These are phyloP conservation scores for Botrytis byssoidea DNA, from an alignment of 2,329 filamentous ascomycete genomes.

Conservation along the genomic window DNA sequence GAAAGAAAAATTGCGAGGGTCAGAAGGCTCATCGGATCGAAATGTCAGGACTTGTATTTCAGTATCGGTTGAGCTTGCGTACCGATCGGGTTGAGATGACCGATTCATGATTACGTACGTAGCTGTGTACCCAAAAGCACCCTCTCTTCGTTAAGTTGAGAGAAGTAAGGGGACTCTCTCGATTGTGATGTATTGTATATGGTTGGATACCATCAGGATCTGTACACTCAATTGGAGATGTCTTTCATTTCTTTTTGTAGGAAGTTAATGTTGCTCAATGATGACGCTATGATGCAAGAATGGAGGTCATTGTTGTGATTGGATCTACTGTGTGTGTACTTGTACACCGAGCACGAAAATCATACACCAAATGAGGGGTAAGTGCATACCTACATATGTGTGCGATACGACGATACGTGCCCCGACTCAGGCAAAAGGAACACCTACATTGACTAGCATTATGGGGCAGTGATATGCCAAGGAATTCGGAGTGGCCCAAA, in stretches of 20 bases:
- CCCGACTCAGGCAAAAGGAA: neutral
- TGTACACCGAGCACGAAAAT: neutral
- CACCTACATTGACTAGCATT: neutral
- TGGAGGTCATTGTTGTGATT: neutral
- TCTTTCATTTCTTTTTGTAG: neutral
- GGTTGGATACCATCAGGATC: neutral
- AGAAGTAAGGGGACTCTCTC: neutral
- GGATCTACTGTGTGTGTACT: neutral
- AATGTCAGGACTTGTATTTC: conserved; percentile 13
- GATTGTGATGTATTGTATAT: neutral
- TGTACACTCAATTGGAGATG: neutral
- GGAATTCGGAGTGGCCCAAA: neutral
- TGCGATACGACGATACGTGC: neutral
- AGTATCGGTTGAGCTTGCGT: neutral
- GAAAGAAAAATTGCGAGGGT: conserved; percentile 40
- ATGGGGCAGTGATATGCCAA: neutral
- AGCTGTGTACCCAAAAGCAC: too few relatives aligned
- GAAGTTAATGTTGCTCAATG: neutral
- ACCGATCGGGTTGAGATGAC: neutral
- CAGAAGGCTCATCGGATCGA: conserved; percentile 23
- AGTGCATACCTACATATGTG: neutral
- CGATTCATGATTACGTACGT: neutral
- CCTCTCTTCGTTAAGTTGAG: neutral
- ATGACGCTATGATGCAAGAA: neutral
- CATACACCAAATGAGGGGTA: conserved; percentile 7